These are phyloP conservation scores for Chlorella vulgaris DNA, from an alignment of 139 green algal genomes.

Conservation along the genomic window DNA sequence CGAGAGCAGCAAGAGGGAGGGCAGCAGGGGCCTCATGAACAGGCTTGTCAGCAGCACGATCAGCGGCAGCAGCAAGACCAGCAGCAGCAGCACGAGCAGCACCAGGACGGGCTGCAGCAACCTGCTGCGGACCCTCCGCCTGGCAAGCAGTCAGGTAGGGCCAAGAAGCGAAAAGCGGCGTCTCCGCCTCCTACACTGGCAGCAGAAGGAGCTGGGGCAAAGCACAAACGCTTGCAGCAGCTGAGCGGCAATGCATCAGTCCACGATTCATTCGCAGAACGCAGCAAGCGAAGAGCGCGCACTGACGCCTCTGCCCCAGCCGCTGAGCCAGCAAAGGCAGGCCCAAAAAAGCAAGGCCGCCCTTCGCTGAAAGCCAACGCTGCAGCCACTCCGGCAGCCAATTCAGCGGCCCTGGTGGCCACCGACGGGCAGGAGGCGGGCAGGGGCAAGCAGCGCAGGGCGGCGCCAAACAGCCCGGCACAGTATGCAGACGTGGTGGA, in stretches of 20 bases:
- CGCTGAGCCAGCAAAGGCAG: too few relatives aligned
- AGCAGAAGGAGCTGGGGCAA: neutral
- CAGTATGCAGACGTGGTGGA: conserved; percentile 28
- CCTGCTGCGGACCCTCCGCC: neutral
- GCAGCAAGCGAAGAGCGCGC: too few relatives aligned
- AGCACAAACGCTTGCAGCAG: too few relatives aligned
- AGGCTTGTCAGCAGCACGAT: neutral
- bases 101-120: neutral
- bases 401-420: neutral
- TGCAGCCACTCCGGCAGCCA: too few relatives aligned
- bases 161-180: too few relatives aligned
- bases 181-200: too few relatives aligned
- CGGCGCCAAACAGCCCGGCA: neutral
- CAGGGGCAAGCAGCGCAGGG: conserved; percentile 5
- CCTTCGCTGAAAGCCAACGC: too few relatives aligned
- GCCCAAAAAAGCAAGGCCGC: too few relatives aligned
- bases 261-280: too few relatives aligned
- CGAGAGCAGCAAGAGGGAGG: neutral
- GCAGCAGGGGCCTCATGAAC: neutral
- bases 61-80: neutral
- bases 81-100: neutral
- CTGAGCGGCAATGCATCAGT: too few relatives aligned
- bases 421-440: neutral
- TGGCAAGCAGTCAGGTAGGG: too few relatives aligned
- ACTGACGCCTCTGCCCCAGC: too few relatives aligned